Evolutionary conservation across 768 basidiomycete species (phyloP), one percentile per base, ranked within the genome.

Genomic region (Tephrocybe sp.): DNA sequence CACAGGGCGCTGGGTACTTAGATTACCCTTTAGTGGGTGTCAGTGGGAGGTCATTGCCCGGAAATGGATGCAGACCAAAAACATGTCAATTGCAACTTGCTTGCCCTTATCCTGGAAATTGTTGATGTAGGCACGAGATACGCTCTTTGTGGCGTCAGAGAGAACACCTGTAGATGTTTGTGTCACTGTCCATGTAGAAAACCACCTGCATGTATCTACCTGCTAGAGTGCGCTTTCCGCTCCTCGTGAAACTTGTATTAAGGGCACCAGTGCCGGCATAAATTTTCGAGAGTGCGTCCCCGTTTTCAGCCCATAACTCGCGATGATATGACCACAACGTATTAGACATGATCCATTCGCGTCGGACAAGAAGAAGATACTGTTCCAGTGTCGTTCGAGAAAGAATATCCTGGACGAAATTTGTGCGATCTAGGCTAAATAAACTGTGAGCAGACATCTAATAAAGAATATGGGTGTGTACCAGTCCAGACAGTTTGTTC

Each of bases 401-500:
- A 36, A 98, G 74, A 59, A 97, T 92, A 61, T 98, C 96, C 68
- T 99, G 91, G 1, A 97, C 86, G 57, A 98, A 96, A 66, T 99
- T 99, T 4, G 97, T 99, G 31, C 97, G 86, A 61, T 99, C 96
- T 55, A 99, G 72, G 66, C 97, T 97, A 59, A 41, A 52, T 15
- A 7, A 51, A 22, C 22, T 25, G 44, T 58, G 32, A 56, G 27
- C 35, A 44, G 16, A 51, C 40, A 27, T n/a, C 22, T 43, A 18
- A 35, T 8, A 48, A 44, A 16, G 43, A 13, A 40, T 38, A 24
- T 40, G 47, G n/a, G 18, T 8, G 52, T 69, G 54, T 60, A 93
- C 95, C 93, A 97, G 64, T 98, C 96, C 43, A 97, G 71, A 61
- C 97, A 99, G 62, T 98, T 98, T 22, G 90, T 92, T 52, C 97